Percentiles rank a stretch among this genome's conserved stretches.
phyloP scores from a whole-genome alignment of 2,329 filamentous ascomycete genomes.

The Penicillium hesseltinei region DNA sequence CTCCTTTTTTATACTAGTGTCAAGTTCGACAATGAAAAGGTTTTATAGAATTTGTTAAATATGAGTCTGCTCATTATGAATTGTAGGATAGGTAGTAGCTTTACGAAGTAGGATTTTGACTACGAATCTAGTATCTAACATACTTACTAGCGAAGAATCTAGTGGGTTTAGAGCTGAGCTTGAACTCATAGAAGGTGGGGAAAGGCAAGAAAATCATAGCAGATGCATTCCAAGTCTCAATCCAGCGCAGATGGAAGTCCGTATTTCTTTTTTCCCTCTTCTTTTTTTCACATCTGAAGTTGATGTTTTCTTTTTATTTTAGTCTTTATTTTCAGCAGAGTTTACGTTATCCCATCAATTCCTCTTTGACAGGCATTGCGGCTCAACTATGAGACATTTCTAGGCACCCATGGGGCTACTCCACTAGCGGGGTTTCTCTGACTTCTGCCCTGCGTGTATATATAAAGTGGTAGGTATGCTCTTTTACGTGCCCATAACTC shows the following conservation, averaged over 20 bases:
- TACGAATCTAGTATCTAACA: too few species aligned
- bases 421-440: not conserved
- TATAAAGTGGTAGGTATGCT: not conserved
- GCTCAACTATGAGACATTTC: not conserved
- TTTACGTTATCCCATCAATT: not conserved
- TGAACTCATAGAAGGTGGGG: too few species aligned
- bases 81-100: too few species aligned
- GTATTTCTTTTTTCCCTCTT: not conserved
- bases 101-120: too few species aligned
- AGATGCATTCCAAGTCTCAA: too few species aligned
- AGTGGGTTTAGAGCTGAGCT: too few species aligned
- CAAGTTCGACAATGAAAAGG: not conserved
- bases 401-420: not conserved
- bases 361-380: not conserved
- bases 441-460: not conserved
- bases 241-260: too few species aligned
- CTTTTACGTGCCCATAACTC: not conserved
- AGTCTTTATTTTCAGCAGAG: not conserved
- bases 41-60: not conserved
- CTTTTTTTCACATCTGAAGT: not conserved
- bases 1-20: not conserved
- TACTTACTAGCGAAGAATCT: too few species aligned
- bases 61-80: too few species aligned
- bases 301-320: not conserved
- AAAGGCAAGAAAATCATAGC: too few species aligned